These are phyloP conservation scores for Suhomyces sp. DNA, from an alignment of 805 yeast genomes.

Conservation along the genomic window DNA sequence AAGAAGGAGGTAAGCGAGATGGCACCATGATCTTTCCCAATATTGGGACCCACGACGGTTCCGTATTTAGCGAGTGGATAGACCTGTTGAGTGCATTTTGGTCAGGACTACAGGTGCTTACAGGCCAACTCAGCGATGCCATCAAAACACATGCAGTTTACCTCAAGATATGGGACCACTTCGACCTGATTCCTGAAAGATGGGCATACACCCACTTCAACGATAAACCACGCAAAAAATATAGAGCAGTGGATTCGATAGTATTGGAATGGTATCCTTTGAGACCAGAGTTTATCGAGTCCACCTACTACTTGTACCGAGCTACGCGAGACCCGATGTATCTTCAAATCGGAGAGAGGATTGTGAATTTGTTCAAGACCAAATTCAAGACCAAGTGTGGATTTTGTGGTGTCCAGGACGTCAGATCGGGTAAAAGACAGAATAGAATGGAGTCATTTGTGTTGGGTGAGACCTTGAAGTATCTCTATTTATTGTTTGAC, in stretches of 20 bases:
- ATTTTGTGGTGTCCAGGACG: conserved; percentile 70
- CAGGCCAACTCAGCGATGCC: conserved; percentile 72
- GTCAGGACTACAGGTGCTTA: conserved; percentile 78
- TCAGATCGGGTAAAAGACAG: conserved; percentile 58
- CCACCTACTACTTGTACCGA: conserved; percentile 76
- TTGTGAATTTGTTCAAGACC: conserved; percentile 53
- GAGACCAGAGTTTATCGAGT: conserved; percentile 88
- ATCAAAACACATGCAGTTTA: conserved; percentile 56
- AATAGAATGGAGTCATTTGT: conserved; percentile 93
- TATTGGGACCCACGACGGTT: conserved; percentile 54
- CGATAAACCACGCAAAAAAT: conserved; percentile 3
- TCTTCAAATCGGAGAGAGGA: conserved; percentile 67
- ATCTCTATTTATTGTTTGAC: conserved; percentile 76
- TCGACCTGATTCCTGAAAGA: conserved; percentile 83
- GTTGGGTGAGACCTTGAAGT: conserved; percentile 81
- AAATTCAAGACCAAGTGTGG: conserved; percentile 69
- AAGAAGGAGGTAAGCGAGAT: conserved; percentile 20
- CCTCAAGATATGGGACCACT: conserved; percentile 75
- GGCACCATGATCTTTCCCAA: conserved; percentile 50
- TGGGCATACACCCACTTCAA: conserved; percentile 49
- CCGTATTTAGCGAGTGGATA: conserved; percentile 60
- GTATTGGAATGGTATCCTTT: conserved; percentile 87
- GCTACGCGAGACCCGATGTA: conserved; percentile 88
- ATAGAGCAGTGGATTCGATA: conserved; percentile 31
- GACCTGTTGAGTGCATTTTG: conserved; percentile 87